Evolutionary conservation across 1,284 basidiomycete species (phyloP), one percentile per base, ranked within the genome.

Genomic region (Sanghuangporus sanghuang): DNA sequence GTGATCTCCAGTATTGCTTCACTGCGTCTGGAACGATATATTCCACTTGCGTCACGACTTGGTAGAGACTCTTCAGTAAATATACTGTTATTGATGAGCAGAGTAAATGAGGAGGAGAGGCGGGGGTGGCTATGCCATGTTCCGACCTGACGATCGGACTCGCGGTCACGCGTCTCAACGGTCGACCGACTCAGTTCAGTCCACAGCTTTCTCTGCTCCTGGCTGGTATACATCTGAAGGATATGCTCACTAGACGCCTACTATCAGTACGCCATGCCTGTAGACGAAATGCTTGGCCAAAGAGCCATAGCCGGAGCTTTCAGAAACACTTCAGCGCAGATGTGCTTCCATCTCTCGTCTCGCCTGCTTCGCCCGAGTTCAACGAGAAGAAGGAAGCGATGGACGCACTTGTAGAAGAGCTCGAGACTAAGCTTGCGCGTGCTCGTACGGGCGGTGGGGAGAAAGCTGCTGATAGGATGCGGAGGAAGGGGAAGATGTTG

Each of bases 401-500:
- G 90, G 83, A 90, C 64, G 75, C 73, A 18, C 75, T 92, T 18
- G 84, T 92, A 1, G 77, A 78, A 1, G 85, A 89, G 65, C 69
- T 91, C 6, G 85, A 89, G 63, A 70, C 73, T 6, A 90, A 84
- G 72, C 75, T 85, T 59, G 79, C 83, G 0, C 72, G 74, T 11
- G 84, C 83, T 59, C 80, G 87, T 67, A 76, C 79, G 56, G 90
- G 90, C 32, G 85, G 89, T 66, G 83, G 86, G 44, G 61, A 78
- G 50, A 92, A 89, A 73, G 90, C 92, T 44, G 82, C 86, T 57
- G 87, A 92, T 70, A 84, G 89, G 62, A 91, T 94, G 84, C 79
- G 83, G 69, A 86, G 81, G 64, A 87, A 86, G 69, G 92, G 92
- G 7, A 96, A 96, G 81, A 85, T 88, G 72, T 76, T 94, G n/a